Evolutionary conservation across 2,329 filamentous ascomycete genomes (phyloP).

Genomic region (Diaporthe capsici): DNA sequence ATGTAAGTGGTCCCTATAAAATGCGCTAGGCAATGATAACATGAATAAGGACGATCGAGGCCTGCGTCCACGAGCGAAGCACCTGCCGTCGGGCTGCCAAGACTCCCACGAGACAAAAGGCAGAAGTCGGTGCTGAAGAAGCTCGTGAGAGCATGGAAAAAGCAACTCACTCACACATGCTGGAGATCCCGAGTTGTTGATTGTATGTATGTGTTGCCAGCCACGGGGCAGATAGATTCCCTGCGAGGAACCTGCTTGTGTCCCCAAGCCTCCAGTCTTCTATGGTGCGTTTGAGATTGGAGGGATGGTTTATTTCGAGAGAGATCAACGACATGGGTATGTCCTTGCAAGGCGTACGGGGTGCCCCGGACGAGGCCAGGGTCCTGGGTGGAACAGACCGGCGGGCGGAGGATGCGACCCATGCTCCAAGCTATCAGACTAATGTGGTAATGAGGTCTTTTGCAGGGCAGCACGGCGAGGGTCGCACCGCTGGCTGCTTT

Average conservation of each 20-base stretch:
- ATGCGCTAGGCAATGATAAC: slow-evolving; percentile 34
- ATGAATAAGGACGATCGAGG: slow-evolving; percentile 29
- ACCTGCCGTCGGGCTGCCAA: slow-evolving; percentile 6
- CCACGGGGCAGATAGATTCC: slow-evolving; percentile 2
- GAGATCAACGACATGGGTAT: slow-evolving; percentile 31
- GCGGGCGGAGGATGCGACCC: slow-evolving; percentile 32
- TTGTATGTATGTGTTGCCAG: background rate
- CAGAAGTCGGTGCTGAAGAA: slow-evolving; percentile 10
- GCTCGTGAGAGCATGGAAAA: background rate
- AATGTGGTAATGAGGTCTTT: slow-evolving; percentile 13
- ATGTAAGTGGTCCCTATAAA: slow-evolving; percentile 34
- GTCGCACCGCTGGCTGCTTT: slow-evolving; percentile 15
- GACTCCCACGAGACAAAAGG: background rate
- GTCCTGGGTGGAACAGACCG: slow-evolving; percentile 33
- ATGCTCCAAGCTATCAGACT: slow-evolving; percentile 7
- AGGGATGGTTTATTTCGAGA: slow-evolving; percentile 29
- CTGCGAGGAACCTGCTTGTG: background rate
- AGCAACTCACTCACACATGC: slow-evolving; percentile 14
- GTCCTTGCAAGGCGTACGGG: slow-evolving; percentile 31
- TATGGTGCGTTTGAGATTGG: slow-evolving; percentile 38
- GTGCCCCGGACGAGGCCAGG: slow-evolving; percentile 33
- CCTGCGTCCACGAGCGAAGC: background rate
- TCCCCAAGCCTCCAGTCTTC: slow-evolving; percentile 20
- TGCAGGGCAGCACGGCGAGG: slow-evolving; percentile 10
- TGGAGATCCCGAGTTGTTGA: background rate